A percentile compares a stretch with the other conserved stretches of the same genome.
phyloP scores from a whole-genome alignment of 495 filamentous ascomycete genomes.

The Neurospora tetraspora region DNA sequence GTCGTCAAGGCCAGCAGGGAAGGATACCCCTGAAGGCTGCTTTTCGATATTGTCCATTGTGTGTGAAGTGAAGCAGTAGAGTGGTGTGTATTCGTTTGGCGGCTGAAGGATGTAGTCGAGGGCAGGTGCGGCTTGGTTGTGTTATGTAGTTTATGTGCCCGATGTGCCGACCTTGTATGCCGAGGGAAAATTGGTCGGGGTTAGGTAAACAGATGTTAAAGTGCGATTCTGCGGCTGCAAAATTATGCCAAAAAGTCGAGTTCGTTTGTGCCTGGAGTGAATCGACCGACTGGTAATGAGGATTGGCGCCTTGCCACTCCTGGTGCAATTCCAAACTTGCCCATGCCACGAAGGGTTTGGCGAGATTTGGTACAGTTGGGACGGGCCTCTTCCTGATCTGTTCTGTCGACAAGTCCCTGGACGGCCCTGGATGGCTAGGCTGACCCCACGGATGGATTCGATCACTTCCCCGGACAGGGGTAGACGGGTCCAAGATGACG shows the following conservation, averaged over 20 bases:
- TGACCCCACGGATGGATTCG: neutral
- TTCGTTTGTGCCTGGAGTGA: neutral
- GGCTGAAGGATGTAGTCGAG: neutral
- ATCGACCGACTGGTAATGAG: constrained; percentile 1
- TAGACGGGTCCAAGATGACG: constrained; percentile 1
- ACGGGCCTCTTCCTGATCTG: constrained; percentile 5
- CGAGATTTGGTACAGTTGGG: constrained; percentile 10
- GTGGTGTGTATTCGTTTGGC: neutral
- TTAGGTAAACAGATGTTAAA: neutral
- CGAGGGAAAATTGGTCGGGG: neutral
- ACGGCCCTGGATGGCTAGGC: neutral
- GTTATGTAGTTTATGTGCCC: neutral
- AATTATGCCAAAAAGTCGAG: neutral
- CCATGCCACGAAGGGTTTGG: constrained; percentile 8
- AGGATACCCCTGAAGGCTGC: constrained; percentile 8
- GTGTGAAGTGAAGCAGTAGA: neutral
- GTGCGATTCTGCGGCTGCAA: neutral
- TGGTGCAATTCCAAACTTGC: constrained; percentile 4
- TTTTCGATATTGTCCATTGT: constrained; percentile 5
- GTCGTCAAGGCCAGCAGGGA: constrained; percentile 26
- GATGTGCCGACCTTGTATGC: neutral
- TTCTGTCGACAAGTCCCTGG: neutral
- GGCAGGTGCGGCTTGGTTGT: neutral
- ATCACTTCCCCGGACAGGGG: constrained; percentile 7
- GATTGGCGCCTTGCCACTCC: constrained; percentile 3